A percentile compares a stretch with the other conserved stretches of the same genome.
Conservation (phyloP, 2,329 filamentous ascomycete species). For the Cordyceps cicadae region DNA sequence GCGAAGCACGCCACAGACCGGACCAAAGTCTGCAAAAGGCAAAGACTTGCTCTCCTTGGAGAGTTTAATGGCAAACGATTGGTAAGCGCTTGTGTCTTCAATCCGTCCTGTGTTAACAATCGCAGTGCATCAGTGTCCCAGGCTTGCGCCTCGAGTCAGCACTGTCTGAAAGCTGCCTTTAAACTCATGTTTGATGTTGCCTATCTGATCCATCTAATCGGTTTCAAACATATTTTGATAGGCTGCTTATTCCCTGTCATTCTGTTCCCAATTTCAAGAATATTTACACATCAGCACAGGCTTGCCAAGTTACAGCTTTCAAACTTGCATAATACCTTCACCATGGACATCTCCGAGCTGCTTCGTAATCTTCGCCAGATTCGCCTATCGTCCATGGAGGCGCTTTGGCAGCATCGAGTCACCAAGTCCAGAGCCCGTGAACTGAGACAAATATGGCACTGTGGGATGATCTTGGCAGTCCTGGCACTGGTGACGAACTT, state of each 20-base stretch:
- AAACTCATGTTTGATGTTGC: constrained; percentile 10
- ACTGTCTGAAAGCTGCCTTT: constrained; percentile 6
- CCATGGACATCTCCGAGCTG: constrained; percentile 4
- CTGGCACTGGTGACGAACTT: constrained; percentile 6
- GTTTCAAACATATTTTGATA: constrained; percentile 6
- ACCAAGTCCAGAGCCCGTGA: background rate
- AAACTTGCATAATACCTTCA: constrained; percentile 1
- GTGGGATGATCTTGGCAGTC: constrained; percentile 4
- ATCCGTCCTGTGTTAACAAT: background rate
- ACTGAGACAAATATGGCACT: constrained; percentile 9
- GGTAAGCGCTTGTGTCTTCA: background rate
- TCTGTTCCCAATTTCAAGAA: constrained; percentile 9
- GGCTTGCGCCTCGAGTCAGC: background rate
- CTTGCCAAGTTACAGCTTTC: background rate
- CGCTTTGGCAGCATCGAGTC: constrained; percentile 5
- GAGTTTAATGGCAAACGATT: constrained; percentile 1
- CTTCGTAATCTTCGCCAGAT: constrained; percentile 11
- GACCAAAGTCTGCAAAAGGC: background rate
- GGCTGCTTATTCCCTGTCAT: constrained; percentile 3
- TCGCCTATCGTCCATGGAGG: constrained; percentile 11
- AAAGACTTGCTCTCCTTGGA: background rate
- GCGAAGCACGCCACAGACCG: background rate
- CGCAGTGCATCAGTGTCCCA: background rate
- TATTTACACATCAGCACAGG: constrained; percentile 5
- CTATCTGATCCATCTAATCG: constrained; percentile 10